Percentiles rank a stretch among this genome's conserved stretches.
Evolutionary conservation across 2,329 filamentous ascomycete genomes (phyloP).

Genomic region (Hortaea sp.): DNA sequence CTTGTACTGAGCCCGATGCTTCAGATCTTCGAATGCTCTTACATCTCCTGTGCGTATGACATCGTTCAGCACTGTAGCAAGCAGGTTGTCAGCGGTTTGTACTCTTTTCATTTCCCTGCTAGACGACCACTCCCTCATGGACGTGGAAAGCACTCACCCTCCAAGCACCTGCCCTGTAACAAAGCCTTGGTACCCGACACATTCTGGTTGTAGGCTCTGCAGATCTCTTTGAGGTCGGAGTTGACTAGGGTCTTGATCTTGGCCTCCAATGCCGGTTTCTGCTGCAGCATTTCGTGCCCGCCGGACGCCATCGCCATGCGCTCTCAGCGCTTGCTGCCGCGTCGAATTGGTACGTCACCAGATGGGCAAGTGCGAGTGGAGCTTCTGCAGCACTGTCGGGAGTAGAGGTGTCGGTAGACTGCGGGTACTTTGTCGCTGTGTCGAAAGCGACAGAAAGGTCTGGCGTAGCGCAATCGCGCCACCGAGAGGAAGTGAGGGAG

Average conservation of each 20-base stretch:
- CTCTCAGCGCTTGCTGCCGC: background rate
- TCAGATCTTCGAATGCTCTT: constrained; percentile 27
- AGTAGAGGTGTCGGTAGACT: no score
- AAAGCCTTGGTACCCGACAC: constrained; percentile 78
- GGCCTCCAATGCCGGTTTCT: constrained; percentile 18
- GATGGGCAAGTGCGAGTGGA: background rate
- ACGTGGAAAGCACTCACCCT: constrained; percentile 42
- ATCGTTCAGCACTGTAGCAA: constrained; percentile 27
- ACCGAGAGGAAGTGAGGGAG: background rate
- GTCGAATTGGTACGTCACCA: background rate
- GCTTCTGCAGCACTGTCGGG: no score
- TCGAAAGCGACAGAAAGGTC: background rate
- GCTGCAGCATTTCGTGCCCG: constrained; percentile 31
- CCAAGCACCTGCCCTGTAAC: constrained; percentile 66
- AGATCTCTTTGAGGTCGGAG: constrained; percentile 64
- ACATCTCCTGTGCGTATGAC: constrained; percentile 26
- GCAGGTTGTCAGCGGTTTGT: constrained; percentile 4
- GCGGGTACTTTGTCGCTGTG: background rate
- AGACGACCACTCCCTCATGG: no score
- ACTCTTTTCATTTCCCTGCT: no score
- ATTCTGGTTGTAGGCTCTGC: constrained; percentile 61
- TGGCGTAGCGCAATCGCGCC: background rate
- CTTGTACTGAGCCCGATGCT: constrained; percentile 31
- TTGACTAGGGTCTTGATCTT: constrained; percentile 46
- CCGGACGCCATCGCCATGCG: constrained; percentile 18